phyloP scores from a whole-genome alignment of 164 flowering plant genomes.

The Liriodendron chinense region DNA sequence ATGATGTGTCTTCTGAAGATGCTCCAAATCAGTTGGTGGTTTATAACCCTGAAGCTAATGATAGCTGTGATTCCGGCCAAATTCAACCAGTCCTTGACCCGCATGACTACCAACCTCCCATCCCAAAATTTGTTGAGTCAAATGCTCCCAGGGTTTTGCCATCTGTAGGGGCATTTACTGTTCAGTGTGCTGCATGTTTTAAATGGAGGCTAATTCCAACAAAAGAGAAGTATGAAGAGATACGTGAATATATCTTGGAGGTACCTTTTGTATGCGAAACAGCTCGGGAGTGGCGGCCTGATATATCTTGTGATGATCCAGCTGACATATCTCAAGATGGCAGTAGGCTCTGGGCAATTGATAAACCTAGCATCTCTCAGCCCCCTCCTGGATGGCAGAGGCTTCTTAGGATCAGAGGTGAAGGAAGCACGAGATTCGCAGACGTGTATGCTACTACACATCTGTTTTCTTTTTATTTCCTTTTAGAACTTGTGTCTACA shows the following conservation, averaged over 20 bases:
- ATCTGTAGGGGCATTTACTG: constrained; percentile 76
- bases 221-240: constrained; percentile 86
- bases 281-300: constrained; percentile 77
- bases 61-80: constrained; percentile 9
- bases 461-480: no score
- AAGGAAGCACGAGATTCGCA: constrained; percentile 88
- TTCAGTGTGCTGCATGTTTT: constrained; percentile 78
- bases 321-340: constrained; percentile 85
- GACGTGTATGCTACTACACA: constrained; percentile 66
- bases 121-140: constrained; percentile 13
- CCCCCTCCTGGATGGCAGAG: constrained; percentile 95
- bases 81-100: constrained; percentile 29
- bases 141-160: constrained; percentile 49
- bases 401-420: constrained; percentile 65
- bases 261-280: constrained; percentile 68
- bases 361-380: constrained; percentile 82
- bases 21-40: constrained; percentile 50
- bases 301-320: constrained; percentile 72
- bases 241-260: constrained; percentile 65
- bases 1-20: constrained; percentile 20
- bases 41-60: constrained; percentile 43
- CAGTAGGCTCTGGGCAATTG: constrained; percentile 90
- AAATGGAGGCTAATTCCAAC: constrained; percentile 94
- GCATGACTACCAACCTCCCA: constrained; percentile 19
- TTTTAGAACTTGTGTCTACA: no score